Evolutionary conservation across 2,329 filamentous ascomycete species (phyloP), one percentile per base, ranked within the genome.

Genomic region (Massarina eburnea): DNA sequence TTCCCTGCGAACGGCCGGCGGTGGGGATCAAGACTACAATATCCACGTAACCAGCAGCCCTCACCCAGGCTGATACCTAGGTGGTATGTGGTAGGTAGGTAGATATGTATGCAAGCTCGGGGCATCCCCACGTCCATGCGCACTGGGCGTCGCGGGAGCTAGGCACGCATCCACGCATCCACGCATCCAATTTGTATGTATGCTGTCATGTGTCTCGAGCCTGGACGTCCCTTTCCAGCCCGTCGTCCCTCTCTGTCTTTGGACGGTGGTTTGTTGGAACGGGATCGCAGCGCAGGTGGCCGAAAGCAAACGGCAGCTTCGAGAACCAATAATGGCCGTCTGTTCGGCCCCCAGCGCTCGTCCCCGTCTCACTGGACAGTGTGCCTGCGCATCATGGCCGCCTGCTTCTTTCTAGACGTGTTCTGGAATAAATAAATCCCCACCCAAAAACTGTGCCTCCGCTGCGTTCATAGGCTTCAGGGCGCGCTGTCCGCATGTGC

Each of bases 351-450:
- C n/a, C n/a, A n/a, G n/a, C n/a, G n/a, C n/a, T n/a, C n/a, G n/a
- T n/a, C n/a, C n/a, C n/a, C n/a, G n/a, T n/a, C 37, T 29, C 22
- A 17, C 40, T 8, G 10, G 15, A 4, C 8, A 26, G 18, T 22
- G 39, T 33, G 39, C 27, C 39, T 41, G 39, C 12, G 14, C 40
- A 35, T 41, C 27, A 34, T 38, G 35, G 26, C 27, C 34, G 39
- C 36, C 29, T 39, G 41, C 43, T 46, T 40, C 35, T 43, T 41
- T 48, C 45, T 48, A 37, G 40, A 41, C 18, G 41, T 39, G 50
- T 64, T 64, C 61, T 64, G 56, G 61, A 64, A 63, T 46, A 59
- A 24, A 21, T 37, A 45, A 41, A 37, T 45, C 43, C 58, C 48
- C 51, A 42, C 48, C 51, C 49, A 51, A 60, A 53, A n/a, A 7